Percentiles rank a stretch among this genome's conserved stretches.
Evolutionary conservation across 2,329 filamentous ascomycete genomes (phyloP).

Genomic region (Colletotrichum sojae): DNA sequence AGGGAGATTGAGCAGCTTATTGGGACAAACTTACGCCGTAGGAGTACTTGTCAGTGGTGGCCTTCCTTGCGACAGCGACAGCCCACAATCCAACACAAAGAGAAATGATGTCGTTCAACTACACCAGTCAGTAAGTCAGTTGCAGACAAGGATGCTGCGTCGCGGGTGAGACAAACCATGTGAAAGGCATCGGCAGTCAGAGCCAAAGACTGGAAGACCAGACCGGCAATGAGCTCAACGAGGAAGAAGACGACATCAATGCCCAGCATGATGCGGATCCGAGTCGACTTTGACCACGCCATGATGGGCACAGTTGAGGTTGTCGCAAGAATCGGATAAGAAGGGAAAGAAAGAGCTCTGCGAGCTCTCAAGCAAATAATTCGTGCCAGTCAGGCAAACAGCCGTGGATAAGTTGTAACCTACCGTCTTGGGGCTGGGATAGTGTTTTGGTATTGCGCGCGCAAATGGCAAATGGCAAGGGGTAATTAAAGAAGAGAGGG

Average conservation of each 20-base stretch:
- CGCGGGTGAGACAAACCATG: conserved; percentile 76
- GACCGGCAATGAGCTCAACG: conserved; percentile 87
- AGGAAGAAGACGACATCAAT: conserved; percentile 94
- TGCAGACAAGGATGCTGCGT: conserved; percentile 29
- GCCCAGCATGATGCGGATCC: conserved; percentile 92
- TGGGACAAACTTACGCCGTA: conserved; percentile 79
- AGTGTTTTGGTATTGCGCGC: conserved; percentile 17
- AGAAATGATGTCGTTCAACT: conserved; percentile 98
- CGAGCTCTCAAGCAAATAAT: conserved; percentile 13
- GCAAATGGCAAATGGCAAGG: neutral
- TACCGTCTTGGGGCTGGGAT: conserved; percentile 12
- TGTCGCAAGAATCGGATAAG: conserved; percentile 1
- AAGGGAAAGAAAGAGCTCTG: conserved; percentile 9
- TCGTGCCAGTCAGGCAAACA: conserved; percentile 21
- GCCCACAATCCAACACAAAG: conserved; percentile 95
- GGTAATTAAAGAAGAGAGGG: conserved; percentile 14
- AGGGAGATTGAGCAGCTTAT: neutral
- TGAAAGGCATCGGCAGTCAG: conserved; percentile 98
- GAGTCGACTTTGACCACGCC: conserved; percentile 91
- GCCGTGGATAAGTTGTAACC: conserved; percentile 10
- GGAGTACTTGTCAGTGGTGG: conserved; percentile 91
- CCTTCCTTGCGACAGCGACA: conserved; percentile 88
- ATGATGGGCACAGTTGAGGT: conserved; percentile 60
- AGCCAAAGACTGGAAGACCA: conserved; percentile 90
- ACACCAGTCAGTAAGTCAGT: conserved; percentile 36